These are phyloP conservation scores for Aspergillus neotritici DNA, from an alignment of 2,329 filamentous ascomycete genomes.

Conservation along the genomic window DNA sequence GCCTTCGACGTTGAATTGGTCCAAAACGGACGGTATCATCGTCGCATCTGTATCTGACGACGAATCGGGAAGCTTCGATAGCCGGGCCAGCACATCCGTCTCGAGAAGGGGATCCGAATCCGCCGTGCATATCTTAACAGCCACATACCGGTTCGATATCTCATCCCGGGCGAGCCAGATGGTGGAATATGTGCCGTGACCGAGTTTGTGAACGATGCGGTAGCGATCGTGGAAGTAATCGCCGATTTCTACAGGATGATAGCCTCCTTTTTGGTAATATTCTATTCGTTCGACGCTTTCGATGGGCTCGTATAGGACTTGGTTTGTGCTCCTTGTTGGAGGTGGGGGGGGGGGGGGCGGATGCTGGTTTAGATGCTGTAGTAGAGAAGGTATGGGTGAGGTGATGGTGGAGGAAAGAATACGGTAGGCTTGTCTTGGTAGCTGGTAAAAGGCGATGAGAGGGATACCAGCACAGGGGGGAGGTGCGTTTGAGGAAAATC, in stretches of 20 bases:
- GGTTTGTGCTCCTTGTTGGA: too few relatives aligned
- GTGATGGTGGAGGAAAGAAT: too few relatives aligned
- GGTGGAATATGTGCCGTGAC: constrained; percentile 35
- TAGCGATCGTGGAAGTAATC: constrained; percentile 30
- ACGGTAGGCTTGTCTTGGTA: too few relatives aligned
- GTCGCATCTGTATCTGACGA: neutral
- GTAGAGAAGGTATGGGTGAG: too few relatives aligned
- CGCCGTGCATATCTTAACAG: constrained; percentile 24
- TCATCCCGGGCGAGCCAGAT: constrained; percentile 26
- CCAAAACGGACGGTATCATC: constrained; percentile 7
- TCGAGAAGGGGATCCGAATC: constrained; percentile 14
- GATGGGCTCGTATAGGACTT: constrained; percentile 13
- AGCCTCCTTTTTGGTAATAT: constrained; percentile 22
- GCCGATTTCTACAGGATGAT: constrained; percentile 26
- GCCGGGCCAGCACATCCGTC: constrained; percentile 1
- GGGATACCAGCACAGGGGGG: too few relatives aligned
- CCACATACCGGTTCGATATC: constrained; percentile 17
- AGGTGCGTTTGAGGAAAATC: too few relatives aligned
- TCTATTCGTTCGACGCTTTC: constrained; percentile 20
- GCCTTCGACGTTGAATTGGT: constrained; percentile 8
- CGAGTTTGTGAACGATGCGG: constrained; percentile 38
- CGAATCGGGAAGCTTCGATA: neutral
- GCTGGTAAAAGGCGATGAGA: too few relatives aligned
- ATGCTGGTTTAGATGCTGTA: too few relatives aligned
- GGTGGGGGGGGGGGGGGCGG: too few relatives aligned